Evolutionary conservation across 2,329 filamentous ascomycete genomes (phyloP).

Genomic region (Aspergillus jensenii): DNA sequence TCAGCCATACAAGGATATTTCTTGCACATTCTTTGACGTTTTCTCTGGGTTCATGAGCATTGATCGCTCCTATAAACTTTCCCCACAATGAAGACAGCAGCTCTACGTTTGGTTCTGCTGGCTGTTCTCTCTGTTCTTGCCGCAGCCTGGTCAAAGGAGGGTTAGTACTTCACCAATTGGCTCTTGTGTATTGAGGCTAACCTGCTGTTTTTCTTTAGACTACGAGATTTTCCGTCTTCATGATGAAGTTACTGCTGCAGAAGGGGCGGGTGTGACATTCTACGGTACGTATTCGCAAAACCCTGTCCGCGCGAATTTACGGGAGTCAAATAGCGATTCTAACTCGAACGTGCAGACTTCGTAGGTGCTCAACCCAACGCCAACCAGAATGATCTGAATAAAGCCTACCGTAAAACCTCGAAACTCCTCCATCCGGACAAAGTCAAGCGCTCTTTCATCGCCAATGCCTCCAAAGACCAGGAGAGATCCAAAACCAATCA

Average conservation of each 20-base stretch:
- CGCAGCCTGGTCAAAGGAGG: conserved; percentile 84
- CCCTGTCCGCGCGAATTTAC: background rate
- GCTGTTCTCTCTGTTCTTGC: conserved; percentile 67
- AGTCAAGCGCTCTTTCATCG: conserved; percentile 78
- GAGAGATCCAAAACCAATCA: conserved; percentile 54
- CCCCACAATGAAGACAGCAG: conserved; percentile 67
- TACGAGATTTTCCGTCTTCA: conserved; percentile 96
- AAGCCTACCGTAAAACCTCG: conserved; percentile 88
- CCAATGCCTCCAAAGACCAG: conserved; percentile 62
- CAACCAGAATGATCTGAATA: conserved; percentile 83
- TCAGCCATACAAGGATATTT: background rate
- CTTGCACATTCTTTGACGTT: conserved; percentile 3
- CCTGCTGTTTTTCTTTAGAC: conserved; percentile 54
- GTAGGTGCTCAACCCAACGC: conserved; percentile 73
- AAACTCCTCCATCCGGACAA: conserved; percentile 90
- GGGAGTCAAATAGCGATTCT: conserved; percentile 1
- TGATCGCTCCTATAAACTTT: conserved; percentile 21
- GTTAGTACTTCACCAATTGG: conserved; percentile 46
- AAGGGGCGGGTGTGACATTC: conserved; percentile 80
- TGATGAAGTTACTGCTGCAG: conserved; percentile 75
- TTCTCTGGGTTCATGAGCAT: conserved; percentile 21
- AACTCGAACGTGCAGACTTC: conserved; percentile 58
- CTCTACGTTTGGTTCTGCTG: conserved; percentile 65
- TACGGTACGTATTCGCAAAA: conserved; percentile 57
- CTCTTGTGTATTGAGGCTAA: background rate